phyloP scores from a whole-genome alignment of 768 basidiomycete species.

The Collybiopsis confluens region DNA sequence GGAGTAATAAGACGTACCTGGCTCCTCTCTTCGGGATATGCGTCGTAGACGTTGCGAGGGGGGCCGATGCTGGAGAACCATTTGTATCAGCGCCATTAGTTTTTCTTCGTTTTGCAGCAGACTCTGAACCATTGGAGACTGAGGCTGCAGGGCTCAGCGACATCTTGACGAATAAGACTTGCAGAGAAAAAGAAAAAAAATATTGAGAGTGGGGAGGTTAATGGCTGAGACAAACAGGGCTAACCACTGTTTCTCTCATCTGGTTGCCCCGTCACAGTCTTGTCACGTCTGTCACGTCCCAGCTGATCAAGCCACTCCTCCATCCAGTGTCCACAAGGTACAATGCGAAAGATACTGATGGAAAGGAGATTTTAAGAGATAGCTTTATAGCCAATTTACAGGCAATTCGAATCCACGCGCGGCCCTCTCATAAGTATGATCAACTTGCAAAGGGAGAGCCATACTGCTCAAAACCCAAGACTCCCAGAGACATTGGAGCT shows the following conservation, averaged over 20 bases:
- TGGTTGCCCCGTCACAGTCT: too few relatives aligned
- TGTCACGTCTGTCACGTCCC: too few relatives aligned
- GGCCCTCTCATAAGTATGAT: too few relatives aligned
- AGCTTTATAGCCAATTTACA: too few relatives aligned
- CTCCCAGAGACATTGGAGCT: too few relatives aligned
- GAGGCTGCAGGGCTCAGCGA: slow-evolving; percentile 64
- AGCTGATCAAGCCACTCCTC: too few relatives aligned
- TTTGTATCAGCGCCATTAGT: slow-evolving; percentile 32
- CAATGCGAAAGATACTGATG: neutral
- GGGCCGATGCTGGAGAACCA: slow-evolving; percentile 31
- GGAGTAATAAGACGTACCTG: too few relatives aligned
- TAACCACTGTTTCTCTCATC: neutral
- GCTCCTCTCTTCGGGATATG: slow-evolving; percentile 90
- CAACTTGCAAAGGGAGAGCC: too few relatives aligned
- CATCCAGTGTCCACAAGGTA: too few relatives aligned
- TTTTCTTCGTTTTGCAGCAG: slow-evolving; percentile 54
- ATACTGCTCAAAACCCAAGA: too few relatives aligned
- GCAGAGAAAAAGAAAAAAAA: neutral
- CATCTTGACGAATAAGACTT: slow-evolving; percentile 33
- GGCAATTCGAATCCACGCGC: too few relatives aligned
- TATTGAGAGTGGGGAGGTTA: neutral
- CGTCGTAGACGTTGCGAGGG: slow-evolving; percentile 25
- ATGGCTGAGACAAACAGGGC: neutral
- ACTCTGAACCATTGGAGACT: slow-evolving; percentile 51
- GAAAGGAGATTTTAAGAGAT: too few relatives aligned